phyloP scores from a whole-genome alignment of 352 stramenopile genomes.

The Globisporangium takayamanum region DNA sequence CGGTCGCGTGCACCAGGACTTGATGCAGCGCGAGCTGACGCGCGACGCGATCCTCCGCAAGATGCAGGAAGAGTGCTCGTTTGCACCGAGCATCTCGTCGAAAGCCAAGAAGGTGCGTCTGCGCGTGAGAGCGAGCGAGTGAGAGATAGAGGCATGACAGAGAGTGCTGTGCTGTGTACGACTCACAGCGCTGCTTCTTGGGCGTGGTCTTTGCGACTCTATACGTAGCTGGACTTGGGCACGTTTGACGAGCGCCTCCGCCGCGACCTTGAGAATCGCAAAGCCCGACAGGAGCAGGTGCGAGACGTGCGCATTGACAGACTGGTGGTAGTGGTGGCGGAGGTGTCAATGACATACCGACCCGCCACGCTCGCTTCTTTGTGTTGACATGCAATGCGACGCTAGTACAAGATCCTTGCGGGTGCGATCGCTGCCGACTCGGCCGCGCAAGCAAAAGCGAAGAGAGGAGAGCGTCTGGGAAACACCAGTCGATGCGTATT shows the following conservation, averaged over 20 bases:
- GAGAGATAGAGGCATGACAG: not conserved
- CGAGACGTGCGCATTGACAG: not conserved
- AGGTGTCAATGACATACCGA: not conserved
- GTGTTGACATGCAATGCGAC: not conserved
- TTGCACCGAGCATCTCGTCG: conserved; percentile 43
- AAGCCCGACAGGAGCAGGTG: conserved; percentile 17
- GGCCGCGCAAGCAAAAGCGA: not conserved
- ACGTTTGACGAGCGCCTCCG: conserved; percentile 56
- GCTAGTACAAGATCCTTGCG: conserved; percentile 3
- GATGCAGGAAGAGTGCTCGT: conserved; percentile 49
- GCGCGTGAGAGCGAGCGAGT: not conserved
- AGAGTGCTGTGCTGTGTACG: not conserved
- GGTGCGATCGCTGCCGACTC: not conserved
- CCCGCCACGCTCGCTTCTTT: not conserved
- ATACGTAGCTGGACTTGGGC: conserved; percentile 27
- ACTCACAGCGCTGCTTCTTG: not conserved
- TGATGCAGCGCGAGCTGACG: conserved; percentile 40
- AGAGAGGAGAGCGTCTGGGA: too few relatives aligned
- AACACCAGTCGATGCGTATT: not conserved
- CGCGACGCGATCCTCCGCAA: conserved; percentile 44
- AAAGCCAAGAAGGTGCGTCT: conserved; percentile 23
- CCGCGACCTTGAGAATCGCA: conserved; percentile 44
- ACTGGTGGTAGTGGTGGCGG: not conserved
- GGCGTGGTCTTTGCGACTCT: not conserved
- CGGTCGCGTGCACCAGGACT: conserved; percentile 53